Evolutionary conservation across 305 asterid genomes (phyloP), one percentile per base, ranked within the genome.

Genomic region (Fraxinus sp.): DNA sequence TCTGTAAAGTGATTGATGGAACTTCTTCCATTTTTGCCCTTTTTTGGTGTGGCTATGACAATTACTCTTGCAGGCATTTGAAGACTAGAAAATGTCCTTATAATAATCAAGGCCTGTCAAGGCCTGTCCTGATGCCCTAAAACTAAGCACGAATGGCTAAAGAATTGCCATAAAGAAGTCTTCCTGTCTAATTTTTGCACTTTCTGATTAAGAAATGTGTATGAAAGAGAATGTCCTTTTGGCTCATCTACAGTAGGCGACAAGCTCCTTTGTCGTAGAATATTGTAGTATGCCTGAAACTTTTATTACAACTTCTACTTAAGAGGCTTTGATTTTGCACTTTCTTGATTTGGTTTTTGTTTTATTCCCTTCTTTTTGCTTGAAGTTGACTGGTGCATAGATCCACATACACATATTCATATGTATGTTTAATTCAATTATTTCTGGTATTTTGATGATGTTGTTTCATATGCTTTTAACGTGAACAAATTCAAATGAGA

Each of bases 41-140:
- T 28, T 68, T 26, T 13, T 28, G 41, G 24, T 75, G 77, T 75
- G 59, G 7, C 20, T 64, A 28, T 79, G 66, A 46, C 35, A 79
- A 84, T 70, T 22, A 22, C 73, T 64, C 18, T 22, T 64, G 36
- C 57, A 10, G 36, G 79, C 57, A 75, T 75, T 75, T 16, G 36
- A 49, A 26, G 87, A 36, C 39, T 5, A 41, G 39, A 33, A 28
- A 2, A 35, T 57, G 46, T 46, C 37, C 75, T 78, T 73, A 46
- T 16, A 57, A 75, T 28, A 81, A 79, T 78, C 13, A 41, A 46
- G n/a, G n/a, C n/a, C n/a, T n/a, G n/a, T n/a, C n/a, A n/a, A n/a
- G n/a, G n/a, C 32, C 52, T 55, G 43, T 75, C 41, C 32, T 57
- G 84, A 22, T 83, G 81, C 75, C 46, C 71, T 35, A 5, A 33